Base-by-base conservation (phyloP, 495 filamentous ascomycete genomes). In the Hypoxylon intermedium region DNA sequence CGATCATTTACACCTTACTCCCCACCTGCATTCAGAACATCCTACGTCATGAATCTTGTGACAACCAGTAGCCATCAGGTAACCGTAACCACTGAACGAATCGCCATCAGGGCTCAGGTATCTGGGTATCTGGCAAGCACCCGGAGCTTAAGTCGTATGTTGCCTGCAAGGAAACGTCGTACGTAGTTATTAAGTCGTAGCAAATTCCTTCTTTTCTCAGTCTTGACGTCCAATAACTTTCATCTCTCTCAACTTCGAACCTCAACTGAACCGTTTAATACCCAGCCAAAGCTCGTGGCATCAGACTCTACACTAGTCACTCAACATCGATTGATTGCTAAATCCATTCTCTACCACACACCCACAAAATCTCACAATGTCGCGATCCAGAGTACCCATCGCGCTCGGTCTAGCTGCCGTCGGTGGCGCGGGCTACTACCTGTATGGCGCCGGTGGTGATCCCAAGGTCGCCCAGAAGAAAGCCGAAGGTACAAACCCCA, bases 381-480 rank as follows among this genome's bases (percentile, higher is more conserved):
- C 82, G 28, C 83, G 81, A 60, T 85, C 80, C 62, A 77, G 80
- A 46, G 63, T 80, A 23, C 81, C 82, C 31, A 63, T 87, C 43
- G 77, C 81, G 63, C 61, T 90, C 34, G 90, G 85, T 58, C 67
- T 85, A 43, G 82, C 79, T 11, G 87, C 82, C 37, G 89, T 82
- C 13, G 88, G 85, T 52, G 85, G 84, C 33, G 79, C 84, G 37
- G 93, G 88, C 12, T 97, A 97, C 82, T 98, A 98, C 79, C 80
- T 98, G 48, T 98, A 97, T 76, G 80, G 77, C 18, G 90, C 93
- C 0, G 92, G 93, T 45, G 94, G 94, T 30, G 81, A 88, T 70
- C 83, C 90, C n/a, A 86, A 88, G 54, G 83, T 82, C 21, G 93
- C 93, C 9, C 83, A 89, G 81, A 89, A 93, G 78, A 75, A 92